Percentiles rank a stretch among this genome's conserved stretches.
phyloP scores from a whole-genome alignment of 305 asterid genomes.

The Fraxinus ornus region DNA sequence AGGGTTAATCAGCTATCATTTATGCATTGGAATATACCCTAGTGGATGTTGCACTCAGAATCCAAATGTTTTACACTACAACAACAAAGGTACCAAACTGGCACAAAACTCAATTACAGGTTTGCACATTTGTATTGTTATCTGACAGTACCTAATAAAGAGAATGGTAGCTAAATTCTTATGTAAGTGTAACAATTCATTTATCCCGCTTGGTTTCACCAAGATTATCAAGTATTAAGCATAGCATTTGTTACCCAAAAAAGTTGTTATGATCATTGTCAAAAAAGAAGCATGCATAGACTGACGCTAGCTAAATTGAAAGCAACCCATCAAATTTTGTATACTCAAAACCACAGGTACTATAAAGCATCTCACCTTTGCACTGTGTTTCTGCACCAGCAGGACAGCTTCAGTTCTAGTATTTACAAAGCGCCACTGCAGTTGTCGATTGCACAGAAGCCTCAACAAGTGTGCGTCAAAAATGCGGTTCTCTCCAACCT shows the following conservation, averaged over 20 bases:
- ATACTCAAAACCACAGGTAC: not conserved
- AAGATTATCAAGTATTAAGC: not conserved
- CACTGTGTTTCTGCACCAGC: conserved; percentile 66
- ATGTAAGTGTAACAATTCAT: not conserved
- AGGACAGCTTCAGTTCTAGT: conserved; percentile 75
- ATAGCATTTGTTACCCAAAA: not conserved
- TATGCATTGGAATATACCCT: not conserved
- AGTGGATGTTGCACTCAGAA: not conserved
- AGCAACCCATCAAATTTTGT: not conserved
- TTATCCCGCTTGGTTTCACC: not conserved
- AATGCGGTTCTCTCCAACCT: conserved; percentile 80
- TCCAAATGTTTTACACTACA: not conserved
- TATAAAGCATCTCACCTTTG: conserved; percentile 56
- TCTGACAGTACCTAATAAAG: conserved; percentile 9
- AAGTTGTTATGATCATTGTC: conserved; percentile 1
- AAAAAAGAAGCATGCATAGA: conserved; percentile 5
- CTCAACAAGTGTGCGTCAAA: conserved; percentile 82
- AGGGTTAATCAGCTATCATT: not conserved
- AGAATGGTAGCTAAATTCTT: not conserved
- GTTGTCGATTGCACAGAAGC: conserved; percentile 81
- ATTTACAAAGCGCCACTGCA: conserved; percentile 92
- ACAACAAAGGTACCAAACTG: not conserved
- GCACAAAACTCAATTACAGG: not conserved
- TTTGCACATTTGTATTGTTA: not conserved
- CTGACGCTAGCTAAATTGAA: not conserved